Evolutionary conservation across 306 rosid species (phyloP).

Genomic region (Dryas drummondii): DNA sequence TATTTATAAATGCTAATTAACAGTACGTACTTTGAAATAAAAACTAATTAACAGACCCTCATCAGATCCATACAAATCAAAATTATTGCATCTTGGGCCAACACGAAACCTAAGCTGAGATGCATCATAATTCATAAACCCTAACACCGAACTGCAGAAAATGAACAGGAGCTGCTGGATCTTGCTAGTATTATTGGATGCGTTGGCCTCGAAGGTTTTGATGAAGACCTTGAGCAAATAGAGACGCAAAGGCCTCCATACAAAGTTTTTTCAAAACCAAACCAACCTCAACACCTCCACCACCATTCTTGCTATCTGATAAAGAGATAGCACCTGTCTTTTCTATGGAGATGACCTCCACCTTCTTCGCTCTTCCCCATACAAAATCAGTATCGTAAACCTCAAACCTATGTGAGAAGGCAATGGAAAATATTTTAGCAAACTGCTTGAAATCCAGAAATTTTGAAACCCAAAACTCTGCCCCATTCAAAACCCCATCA

Average conservation of each 20-base stretch:
- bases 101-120: too few species aligned
- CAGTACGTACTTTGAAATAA: too few species aligned
- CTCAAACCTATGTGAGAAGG: neutral
- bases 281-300: conserved; percentile 33
- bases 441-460: too few species aligned
- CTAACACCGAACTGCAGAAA: too few species aligned
- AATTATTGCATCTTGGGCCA: too few species aligned
- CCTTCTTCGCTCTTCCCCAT: conserved; percentile 45
- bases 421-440: neutral
- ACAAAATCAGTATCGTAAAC: conserved; percentile 28
- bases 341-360: conserved; percentile 17
- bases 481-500: conserved; percentile 10
- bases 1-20: too few species aligned
- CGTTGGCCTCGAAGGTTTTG: neutral
- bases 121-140: too few species aligned
- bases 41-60: too few species aligned
- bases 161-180: too few species aligned
- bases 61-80: too few species aligned
- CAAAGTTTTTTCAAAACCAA: conserved; percentile 11
- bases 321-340: neutral
- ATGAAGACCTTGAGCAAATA: conserved; percentile 19
- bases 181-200: too few species aligned
- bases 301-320: conserved; percentile 17
- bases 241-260: conserved; percentile 26
- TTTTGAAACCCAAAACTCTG: conserved; percentile 8